phyloP scores from a whole-genome alignment of 768 basidiomycete species.

The Terana coerulea region DNA sequence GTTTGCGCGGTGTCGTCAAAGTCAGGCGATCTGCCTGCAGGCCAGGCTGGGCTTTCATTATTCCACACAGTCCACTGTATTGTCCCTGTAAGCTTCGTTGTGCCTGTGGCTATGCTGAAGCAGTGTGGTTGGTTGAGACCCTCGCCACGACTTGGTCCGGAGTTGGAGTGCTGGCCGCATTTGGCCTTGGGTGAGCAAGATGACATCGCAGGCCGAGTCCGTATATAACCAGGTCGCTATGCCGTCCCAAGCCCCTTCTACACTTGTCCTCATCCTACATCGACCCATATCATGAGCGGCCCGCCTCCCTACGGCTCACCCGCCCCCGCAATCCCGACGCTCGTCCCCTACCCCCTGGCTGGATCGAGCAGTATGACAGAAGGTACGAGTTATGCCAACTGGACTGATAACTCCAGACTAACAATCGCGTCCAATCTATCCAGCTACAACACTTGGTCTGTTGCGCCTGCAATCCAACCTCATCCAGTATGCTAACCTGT shows the following conservation, averaged over 20 bases:
- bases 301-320: slow-evolving; percentile 38
- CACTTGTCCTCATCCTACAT: slow-evolving; percentile 5
- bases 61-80: no score
- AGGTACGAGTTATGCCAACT: slow-evolving; percentile 46
- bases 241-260: background rate
- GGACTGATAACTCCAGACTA: slow-evolving; percentile 18
- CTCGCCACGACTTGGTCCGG: slow-evolving; percentile 3
- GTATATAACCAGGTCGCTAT: slow-evolving; percentile 6
- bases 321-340: slow-evolving; percentile 36
- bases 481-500: no score
- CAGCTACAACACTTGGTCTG: slow-evolving; percentile 67
- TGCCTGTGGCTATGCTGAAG: no score
- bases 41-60: no score
- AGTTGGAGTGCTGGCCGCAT: background rate
- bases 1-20: no score
- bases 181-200: slow-evolving; percentile 4
- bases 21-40: no score
- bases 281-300: slow-evolving; percentile 34
- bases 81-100: no score
- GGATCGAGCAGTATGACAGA: slow-evolving; percentile 62
- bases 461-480: no score
- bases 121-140: no score
- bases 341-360: slow-evolving; percentile 61
- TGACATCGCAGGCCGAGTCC: slow-evolving; percentile 8
- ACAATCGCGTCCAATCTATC: slow-evolving; percentile 18